Percentiles rank a stretch among this genome's conserved stretches.
phyloP scores from a whole-genome alignment of 192 early-diverging fungal species.

The Coemansia sp. region DNA sequence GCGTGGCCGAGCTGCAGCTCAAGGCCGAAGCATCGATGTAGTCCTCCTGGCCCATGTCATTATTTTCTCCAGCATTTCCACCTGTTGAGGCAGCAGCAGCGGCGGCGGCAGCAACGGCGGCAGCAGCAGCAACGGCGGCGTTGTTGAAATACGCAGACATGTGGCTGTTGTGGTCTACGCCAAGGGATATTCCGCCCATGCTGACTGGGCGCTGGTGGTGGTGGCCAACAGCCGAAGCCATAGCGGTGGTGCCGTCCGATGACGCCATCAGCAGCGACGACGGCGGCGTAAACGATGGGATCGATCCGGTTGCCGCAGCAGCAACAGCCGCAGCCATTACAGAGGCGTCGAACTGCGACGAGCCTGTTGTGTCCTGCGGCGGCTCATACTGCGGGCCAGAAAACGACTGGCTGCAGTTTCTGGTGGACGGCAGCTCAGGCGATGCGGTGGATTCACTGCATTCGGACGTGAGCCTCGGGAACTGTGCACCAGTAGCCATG shows the following conservation, averaged over 20 bases:
- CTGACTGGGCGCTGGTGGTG: constrained; percentile 1
- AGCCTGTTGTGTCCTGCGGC: constrained; percentile 7
- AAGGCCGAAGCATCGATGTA: constrained; percentile 37
- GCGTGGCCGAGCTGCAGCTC: constrained; percentile 18
- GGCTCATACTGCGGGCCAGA: constrained; percentile 11
- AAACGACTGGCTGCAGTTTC: constrained; percentile 13
- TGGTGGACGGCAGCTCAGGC: constrained; percentile 32
- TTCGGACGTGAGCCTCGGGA: constrained; percentile 41
- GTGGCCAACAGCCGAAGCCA: constrained; percentile 1
- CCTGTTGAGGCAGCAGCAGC: not conserved
- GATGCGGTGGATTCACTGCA: constrained; percentile 49
- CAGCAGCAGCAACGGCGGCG: constrained; percentile 3
- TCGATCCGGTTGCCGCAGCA: not conserved
- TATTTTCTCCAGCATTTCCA: not conserved
- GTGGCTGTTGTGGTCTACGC: constrained; percentile 6
- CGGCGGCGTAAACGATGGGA: constrained; percentile 5
- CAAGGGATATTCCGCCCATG: not conserved
- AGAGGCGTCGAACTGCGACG: constrained; percentile 3
- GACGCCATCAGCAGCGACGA: constrained; percentile 14
- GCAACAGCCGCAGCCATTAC: constrained; percentile 3
- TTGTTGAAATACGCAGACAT: constrained; percentile 20
- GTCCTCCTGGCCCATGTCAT: constrained; percentile 18
- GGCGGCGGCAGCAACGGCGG: constrained; percentile 2
- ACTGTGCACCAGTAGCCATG: constrained; percentile 18
- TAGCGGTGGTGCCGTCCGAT: constrained; percentile 10